Base-by-base conservation (phyloP, 2,329 filamentous ascomycete genomes). In the Penicillium sp. region DNA sequence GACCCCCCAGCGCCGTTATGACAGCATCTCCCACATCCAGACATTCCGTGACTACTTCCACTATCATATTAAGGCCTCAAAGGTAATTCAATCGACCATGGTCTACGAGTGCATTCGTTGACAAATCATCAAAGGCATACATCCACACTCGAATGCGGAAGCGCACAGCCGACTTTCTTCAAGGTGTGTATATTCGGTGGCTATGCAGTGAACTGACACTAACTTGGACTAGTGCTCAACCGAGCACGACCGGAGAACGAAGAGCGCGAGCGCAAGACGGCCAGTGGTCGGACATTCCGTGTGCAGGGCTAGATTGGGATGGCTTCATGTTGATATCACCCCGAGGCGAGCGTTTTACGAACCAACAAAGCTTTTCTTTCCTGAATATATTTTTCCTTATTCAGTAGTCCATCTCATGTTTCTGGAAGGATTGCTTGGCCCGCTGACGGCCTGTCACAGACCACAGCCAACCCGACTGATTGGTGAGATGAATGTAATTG, bases 31-130 rank as follows among this genome's bases (percentile, higher is more conserved):
- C 35, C 94, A 98, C 67, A 97, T 99, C 59, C 94, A 99, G 72
- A 99, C 93, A 10, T 98, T 98, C 86, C 87, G 93, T 54, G 93
- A 98, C 65, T 98, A 98, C 71, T 98, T 99, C 77, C 93, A 99
- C 70, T 99, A 99, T 69, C 93, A 98, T 70, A 98, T 98, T 72
- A 98, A 98, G 73, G 94, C 93, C 19, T 96, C 90, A 48, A 98
- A 98, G 77, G 80, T 82, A 66, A 13, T 6, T 25, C 18, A 11
- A 4, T 21, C 36, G 27, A n/a, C 15, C 10, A n/a, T 23, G n/a
- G 10, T 21, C n/a, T 16, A 16, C 16, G 2, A 33, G 10, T 13
- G 19, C n/a, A 36, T 43, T 13, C n/a, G 19, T 27, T 31, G 11
- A 42, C 29, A n/a, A 23, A 51, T 36, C 33, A 41, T 39, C 19